phyloP scores from a whole-genome alignment of 2,329 filamentous ascomycete genomes.

The Metarhizium guizhouense region DNA sequence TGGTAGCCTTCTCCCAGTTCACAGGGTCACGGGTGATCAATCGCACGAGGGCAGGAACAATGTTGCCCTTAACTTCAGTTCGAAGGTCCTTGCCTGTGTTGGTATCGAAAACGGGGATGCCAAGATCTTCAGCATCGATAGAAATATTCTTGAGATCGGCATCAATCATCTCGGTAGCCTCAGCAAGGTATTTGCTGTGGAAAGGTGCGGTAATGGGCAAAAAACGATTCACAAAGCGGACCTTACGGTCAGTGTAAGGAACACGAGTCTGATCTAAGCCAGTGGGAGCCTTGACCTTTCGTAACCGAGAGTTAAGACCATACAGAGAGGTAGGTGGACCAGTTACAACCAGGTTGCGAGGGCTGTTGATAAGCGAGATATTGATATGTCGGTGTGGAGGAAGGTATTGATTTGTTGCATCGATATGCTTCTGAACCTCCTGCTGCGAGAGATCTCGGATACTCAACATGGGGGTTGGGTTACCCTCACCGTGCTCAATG shows the following conservation, averaged over 20 bases:
- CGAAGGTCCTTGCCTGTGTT: slow-evolving; percentile 81
- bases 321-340: slow-evolving; percentile 93
- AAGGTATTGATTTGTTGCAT: slow-evolving; percentile 93
- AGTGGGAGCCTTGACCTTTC: slow-evolving; percentile 97
- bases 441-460: slow-evolving; percentile 84
- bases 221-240: slow-evolving; percentile 95
- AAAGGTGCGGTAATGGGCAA: slow-evolving; percentile 96
- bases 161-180: slow-evolving; percentile 74
- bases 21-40: slow-evolving; percentile 94
- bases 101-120: slow-evolving; percentile 83
- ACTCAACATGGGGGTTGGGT: slow-evolving; percentile 93
- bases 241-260: slow-evolving; percentile 90
- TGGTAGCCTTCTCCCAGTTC: slow-evolving; percentile 91
- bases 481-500: slow-evolving; percentile 87
- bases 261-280: slow-evolving; percentile 92
- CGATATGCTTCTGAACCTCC: slow-evolving; percentile 92
- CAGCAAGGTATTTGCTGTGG: slow-evolving; percentile 86
- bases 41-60: slow-evolving; percentile 78
- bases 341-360: slow-evolving; percentile 92
- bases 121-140: slow-evolving; percentile 65
- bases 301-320: slow-evolving; percentile 86
- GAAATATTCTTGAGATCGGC: slow-evolving; percentile 77
- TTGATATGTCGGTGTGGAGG: slow-evolving; percentile 87
- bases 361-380: slow-evolving; percentile 94
- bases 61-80: slow-evolving; percentile 58